Evolutionary conservation across 192 early-diverging fungal genomes (phyloP).

Genomic region (Backusella westeae): DNA sequence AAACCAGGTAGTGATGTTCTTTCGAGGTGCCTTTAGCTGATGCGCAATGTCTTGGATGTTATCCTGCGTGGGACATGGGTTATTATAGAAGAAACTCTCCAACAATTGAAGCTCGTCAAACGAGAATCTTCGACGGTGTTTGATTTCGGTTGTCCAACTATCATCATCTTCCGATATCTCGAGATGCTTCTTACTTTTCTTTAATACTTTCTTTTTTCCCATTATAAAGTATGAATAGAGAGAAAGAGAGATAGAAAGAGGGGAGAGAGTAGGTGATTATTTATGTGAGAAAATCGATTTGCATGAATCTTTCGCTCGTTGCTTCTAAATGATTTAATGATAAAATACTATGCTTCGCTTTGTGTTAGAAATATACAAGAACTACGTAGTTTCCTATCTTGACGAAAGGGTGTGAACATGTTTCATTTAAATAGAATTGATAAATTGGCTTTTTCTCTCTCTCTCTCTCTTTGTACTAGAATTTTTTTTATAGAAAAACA

Average conservation of each 20-base stretch:
- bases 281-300: not conserved
- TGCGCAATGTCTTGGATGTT: constrained; percentile 11
- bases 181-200: not conserved
- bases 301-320: not conserved
- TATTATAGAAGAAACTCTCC: constrained; percentile 1
- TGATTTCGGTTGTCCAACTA: constrained; percentile 24
- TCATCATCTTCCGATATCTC: not conserved
- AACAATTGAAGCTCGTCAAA: constrained; percentile 6
- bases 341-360: not conserved
- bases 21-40: not conserved
- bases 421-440: not conserved
- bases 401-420: not conserved
- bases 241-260: not conserved
- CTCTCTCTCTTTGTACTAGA: too few species aligned
- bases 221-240: not conserved
- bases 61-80: not conserved
- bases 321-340: not conserved
- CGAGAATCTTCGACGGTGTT: constrained; percentile 19
- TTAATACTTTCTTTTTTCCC: not conserved
- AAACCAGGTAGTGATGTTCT: constrained; percentile 29
- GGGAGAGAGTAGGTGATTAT: not conserved
- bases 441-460: not conserved
- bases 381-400: not conserved
- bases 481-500: too few species aligned
- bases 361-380: not conserved